Evolutionary conservation across 768 basidiomycete species (phyloP), one percentile per base, ranked within the genome.

Genomic region (Russula sp.): DNA sequence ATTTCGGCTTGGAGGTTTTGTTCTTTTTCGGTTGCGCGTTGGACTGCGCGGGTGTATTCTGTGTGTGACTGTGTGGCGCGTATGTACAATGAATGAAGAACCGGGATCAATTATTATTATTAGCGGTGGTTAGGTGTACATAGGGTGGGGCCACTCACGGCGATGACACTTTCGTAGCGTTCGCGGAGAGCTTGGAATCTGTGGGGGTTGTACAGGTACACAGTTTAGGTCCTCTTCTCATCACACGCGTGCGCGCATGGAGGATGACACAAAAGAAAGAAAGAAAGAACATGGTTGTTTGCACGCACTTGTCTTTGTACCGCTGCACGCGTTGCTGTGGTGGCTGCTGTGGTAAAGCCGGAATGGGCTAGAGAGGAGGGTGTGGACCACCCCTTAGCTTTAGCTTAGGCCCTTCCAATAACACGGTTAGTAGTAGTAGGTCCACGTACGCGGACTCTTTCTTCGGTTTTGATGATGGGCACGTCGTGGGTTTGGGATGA

Each of bases 261-360:
- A 36, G 38, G 38, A 38, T 11, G 38, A 10, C 1, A 13, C 1
- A 13, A 36, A 10, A 1, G 14, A 38, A 13, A 2, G 36, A 24
- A n/a, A 34, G 10, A 7, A 34, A 32, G 52, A n/a, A 32, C 11
- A 30, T 11, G 30, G 14, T 16, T 3, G 22, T 14, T 4, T 14
- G 40, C 18, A 36, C 65, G 30, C 13, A 70, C 69, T 67, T 70
- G 63, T 70, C 69, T 51, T 70, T 69, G 61, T 70, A 70, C 14
- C 67, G 46, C 24, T 62, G 64, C 5, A 32, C 65, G 7, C 61
- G 67, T 30, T 30, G 28, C 30, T 52, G 53, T 1, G 65, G 53
- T 0, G 61, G 53, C 13, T 51, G 40, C 22, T 58, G 44, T 38
- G 5, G 36, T 20, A 54, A 52, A 3, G 59, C 59, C 6, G 46